Evolutionary conservation across 1,284 basidiomycete genomes (phyloP).

Genomic region (Rugosomyces carneus): DNA sequence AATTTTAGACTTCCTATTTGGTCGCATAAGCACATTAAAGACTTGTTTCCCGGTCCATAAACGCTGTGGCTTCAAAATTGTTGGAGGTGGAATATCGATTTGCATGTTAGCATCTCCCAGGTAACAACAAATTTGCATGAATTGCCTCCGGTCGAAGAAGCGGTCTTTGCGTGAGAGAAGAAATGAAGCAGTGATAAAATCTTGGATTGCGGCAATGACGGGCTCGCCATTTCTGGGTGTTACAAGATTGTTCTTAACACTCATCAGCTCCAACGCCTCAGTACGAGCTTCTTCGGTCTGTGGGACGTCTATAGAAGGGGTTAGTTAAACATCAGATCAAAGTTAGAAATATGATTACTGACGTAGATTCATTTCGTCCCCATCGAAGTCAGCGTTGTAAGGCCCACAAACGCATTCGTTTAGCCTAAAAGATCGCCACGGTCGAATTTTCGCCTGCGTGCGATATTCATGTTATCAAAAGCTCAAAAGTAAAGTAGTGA

Average conservation of each 20-base stretch:
- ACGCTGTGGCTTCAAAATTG: conserved; percentile 88
- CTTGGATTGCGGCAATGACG: conserved; percentile 98
- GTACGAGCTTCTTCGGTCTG: conserved; percentile 99
- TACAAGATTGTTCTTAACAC: conserved; percentile 95
- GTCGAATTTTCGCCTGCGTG: conserved; percentile 78
- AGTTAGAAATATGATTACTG: conserved; percentile 26
- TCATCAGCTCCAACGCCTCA: conserved; percentile 97
- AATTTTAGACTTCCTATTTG: conserved; percentile 81
- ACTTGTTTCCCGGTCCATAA: conserved; percentile 99
- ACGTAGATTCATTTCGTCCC: conserved; percentile 99
- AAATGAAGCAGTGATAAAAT: conserved; percentile 98
- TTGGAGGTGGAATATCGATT: conserved; percentile 94
- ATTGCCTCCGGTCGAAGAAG: conserved; percentile 92
- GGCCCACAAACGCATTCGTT: conserved; percentile 99
- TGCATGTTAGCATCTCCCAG: conserved; percentile 88
- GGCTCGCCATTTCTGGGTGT: conserved; percentile 97
- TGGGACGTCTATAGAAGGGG: conserved; percentile 70
- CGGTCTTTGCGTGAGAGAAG: conserved; percentile 90
- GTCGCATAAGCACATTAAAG: conserved; percentile 94
- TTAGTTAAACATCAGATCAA: neutral
- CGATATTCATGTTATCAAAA: neutral
- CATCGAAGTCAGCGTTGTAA: conserved; percentile 99
- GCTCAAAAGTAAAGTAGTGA: neutral
- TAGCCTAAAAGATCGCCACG: conserved; percentile 96
- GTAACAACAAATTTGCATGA: conserved; percentile 96